Conservation (phyloP, 306 rosid genomes). For the Quercus parvula region DNA sequence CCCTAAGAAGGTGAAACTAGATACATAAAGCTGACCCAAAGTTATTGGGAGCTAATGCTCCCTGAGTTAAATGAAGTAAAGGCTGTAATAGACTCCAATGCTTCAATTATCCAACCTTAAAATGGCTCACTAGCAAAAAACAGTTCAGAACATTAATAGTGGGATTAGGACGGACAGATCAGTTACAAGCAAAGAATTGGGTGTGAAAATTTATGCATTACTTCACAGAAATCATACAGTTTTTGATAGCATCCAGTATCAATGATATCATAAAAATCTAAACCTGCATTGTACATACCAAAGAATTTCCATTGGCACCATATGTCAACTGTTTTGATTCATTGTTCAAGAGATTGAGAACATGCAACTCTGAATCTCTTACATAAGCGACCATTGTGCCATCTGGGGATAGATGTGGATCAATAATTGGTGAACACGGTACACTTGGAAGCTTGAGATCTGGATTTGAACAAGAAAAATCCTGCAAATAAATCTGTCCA, state of each 20-base stretch:
- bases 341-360: conserved; percentile 52
- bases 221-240: not conserved
- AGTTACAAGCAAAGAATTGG: not conserved
- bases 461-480: conserved; percentile 52
- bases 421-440: conserved; percentile 69
- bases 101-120: conserved; percentile 5
- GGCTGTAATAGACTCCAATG: conserved; percentile 11
- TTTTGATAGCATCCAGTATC: not conserved
- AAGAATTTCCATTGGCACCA: conserved; percentile 57
- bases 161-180: conserved; percentile 1
- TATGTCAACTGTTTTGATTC: conserved; percentile 72
- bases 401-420: conserved; percentile 89
- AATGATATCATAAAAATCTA: conserved; percentile 6
- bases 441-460: conserved; percentile 74
- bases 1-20: conserved; percentile 4
- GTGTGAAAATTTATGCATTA: not conserved
- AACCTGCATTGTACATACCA: conserved; percentile 47
- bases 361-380: conserved; percentile 71
- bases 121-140: not conserved
- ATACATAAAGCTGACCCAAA: conserved; percentile 18
- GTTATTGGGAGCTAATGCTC: not conserved
- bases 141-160: not conserved
- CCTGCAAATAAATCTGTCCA: conserved; percentile 81
- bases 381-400: conserved; percentile 79
- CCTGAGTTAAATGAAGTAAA: no score